Evolutionary conservation across 2,329 filamentous ascomycete species (phyloP), one percentile per base, ranked within the genome.

Genomic region (Graphiopsis chlorocephala): DNA sequence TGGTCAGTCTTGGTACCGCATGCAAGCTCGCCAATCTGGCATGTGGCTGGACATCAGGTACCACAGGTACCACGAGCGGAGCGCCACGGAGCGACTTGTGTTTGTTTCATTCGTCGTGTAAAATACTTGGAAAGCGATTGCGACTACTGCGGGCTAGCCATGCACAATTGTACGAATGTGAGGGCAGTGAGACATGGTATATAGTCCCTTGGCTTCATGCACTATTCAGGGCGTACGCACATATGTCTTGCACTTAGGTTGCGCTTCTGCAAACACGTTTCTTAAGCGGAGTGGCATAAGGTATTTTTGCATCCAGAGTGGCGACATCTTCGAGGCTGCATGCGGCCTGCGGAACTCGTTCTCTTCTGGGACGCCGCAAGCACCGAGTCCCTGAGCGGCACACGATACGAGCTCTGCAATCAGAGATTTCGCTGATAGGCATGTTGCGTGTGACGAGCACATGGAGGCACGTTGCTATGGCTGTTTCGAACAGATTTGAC

Each of bases 101-200:
- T 26, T 20, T 11, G 52, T 56, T 12, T n/a, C 20, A 35, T 29
- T 26, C 47, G 25, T 50, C 47, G 26, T 50, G 47, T 26, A 50
- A 11, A n/a, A n/a, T 42, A 42, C 20, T 29, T 56, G 20, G 52
- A 56, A 28, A 35, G 52, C 10, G 29, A 50, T 12, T 26, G 47
- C 25, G 11, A 15, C 29, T 56, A 56, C 29, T 56, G 29, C 52
- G 20, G 15, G 25, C 52, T 56, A 56, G 17, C 11, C 2, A 56
- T 56, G 52, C 52, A 35, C 7, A n/a, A 20, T 15, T 29, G 15
- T 52, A n/a, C 26, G 25, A 52, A 52, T 23, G 10, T n/a, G n/a
- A 56, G 52, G 52, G 31, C 29, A 33, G n/a, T 56, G 52, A 56
- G 29, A 56, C 52, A 56, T 31, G 17, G 52, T 33, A 56, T 35